A percentile compares a stretch with the other conserved stretches of the same genome.
Evolutionary conservation across 1,284 basidiomycete species (phyloP).

Genomic region (Rhodotorula sp.): DNA sequence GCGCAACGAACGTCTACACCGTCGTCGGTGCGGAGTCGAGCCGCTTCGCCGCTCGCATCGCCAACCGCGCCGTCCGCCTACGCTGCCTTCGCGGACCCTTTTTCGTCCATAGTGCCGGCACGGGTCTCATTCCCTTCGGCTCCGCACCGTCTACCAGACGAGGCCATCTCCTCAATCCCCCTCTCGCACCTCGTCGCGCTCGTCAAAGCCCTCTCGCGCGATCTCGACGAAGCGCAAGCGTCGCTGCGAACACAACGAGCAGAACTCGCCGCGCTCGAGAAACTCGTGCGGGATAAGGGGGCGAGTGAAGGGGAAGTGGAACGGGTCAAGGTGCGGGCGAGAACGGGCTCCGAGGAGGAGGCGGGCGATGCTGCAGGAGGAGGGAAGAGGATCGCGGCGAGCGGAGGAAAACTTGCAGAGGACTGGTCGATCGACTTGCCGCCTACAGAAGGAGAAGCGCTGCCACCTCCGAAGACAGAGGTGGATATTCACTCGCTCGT

Average conservation of each 20-base stretch:
- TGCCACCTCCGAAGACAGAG: background rate
- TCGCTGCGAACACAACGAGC: background rate
- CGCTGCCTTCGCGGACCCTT: background rate
- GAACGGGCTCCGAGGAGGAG: slow-evolving; percentile 3
- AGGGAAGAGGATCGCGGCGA: background rate
- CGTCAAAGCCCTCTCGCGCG: slow-evolving; percentile 21
- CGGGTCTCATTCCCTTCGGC: slow-evolving; percentile 18
- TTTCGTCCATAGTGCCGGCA: background rate
- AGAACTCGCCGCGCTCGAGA: slow-evolving; percentile 30
- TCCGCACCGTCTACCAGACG: slow-evolving; percentile 21
- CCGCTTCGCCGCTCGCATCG: background rate
- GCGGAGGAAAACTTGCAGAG: background rate
- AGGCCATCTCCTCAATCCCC: slow-evolving; percentile 1
- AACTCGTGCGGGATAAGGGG: slow-evolving; percentile 10
- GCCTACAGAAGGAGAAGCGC: background rate
- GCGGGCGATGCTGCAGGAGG: background rate
- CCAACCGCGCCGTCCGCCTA: background rate
- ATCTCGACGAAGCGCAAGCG: background rate
- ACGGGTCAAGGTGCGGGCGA: slow-evolving; percentile 25
- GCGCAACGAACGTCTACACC: background rate
- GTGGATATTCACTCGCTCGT: background rate
- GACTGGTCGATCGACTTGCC: slow-evolving; percentile 27
- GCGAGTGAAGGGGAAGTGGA: slow-evolving; percentile 30
- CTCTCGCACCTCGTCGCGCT: slow-evolving; percentile 31
- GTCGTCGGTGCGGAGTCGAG: background rate